A percentile compares a stretch with the other conserved stretches of the same genome.
phyloP scores from a whole-genome alignment of 2,329 filamentous ascomycete genomes.

The Sordariomycetes sp. region DNA sequence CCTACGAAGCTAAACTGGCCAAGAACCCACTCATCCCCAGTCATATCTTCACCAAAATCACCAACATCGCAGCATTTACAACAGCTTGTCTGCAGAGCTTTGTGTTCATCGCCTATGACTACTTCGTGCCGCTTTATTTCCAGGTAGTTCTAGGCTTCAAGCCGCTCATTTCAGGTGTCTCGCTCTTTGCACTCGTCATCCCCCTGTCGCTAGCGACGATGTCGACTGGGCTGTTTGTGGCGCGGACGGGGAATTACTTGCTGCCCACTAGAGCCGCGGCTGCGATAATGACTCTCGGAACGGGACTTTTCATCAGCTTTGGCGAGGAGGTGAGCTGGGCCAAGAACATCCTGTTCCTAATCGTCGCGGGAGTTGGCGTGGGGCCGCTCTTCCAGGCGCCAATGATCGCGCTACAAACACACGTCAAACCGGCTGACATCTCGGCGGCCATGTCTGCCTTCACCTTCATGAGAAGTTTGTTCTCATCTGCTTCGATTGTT shows the following conservation, averaged over 20 bases:
- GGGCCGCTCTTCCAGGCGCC: constrained; percentile 51
- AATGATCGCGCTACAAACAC: constrained; percentile 49
- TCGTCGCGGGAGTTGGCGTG: constrained; percentile 45
- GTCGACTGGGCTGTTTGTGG: constrained; percentile 17
- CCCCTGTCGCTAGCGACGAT: constrained; percentile 17
- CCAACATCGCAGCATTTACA: constrained; percentile 61
- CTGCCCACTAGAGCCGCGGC: constrained; percentile 16
- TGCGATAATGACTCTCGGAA: constrained; percentile 31
- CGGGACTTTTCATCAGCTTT: constrained; percentile 42
- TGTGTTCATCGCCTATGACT: constrained; percentile 42
- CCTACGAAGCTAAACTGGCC: constrained; percentile 55
- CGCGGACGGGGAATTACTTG: constrained; percentile 40
- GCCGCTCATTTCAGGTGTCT: constrained; percentile 49
- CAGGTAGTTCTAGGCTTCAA: constrained; percentile 55
- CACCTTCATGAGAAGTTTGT: constrained; percentile 43
- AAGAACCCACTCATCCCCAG: constrained; percentile 62
- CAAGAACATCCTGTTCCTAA: constrained; percentile 39
- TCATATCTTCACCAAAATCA: constrained; percentile 31
- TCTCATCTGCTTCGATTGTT: constrained; percentile 43
- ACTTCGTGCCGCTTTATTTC: constrained; percentile 68
- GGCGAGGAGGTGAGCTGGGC: constrained; percentile 31
- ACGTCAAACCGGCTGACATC: constrained; percentile 44
- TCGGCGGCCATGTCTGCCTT: constrained; percentile 51
- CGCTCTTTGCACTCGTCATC: constrained; percentile 49
- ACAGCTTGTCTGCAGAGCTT: constrained; percentile 57